These are phyloP conservation scores for Pascua sp. DNA, from an alignment of 1,284 basidiomycete genomes.

Conservation along the genomic window DNA sequence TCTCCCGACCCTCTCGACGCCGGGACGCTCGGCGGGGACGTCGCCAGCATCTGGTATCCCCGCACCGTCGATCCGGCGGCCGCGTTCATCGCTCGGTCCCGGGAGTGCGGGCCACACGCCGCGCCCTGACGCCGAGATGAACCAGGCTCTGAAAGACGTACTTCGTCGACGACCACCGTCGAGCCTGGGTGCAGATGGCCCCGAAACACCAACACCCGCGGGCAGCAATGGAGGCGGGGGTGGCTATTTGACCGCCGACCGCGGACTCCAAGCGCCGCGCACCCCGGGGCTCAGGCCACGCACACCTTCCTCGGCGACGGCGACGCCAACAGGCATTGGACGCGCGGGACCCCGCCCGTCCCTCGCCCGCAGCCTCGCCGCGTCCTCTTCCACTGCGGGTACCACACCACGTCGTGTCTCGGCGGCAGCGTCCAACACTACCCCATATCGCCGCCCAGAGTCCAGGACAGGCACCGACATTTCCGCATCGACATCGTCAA, in stretches of 20 bases:
- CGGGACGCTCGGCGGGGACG: slow-evolving; percentile 22
- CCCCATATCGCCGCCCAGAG: slow-evolving; percentile 38
- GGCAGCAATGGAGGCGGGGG: neutral
- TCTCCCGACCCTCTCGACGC: slow-evolving; percentile 41
- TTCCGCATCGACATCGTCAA: neutral
- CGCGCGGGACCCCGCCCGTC: too few relatives aligned
- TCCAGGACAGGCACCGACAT: slow-evolving; percentile 27
- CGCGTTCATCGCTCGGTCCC: slow-evolving; percentile 43
- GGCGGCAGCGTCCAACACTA: slow-evolving; percentile 10
- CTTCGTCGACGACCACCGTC: slow-evolving; percentile 30
- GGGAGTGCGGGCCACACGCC: slow-evolving; percentile 3
- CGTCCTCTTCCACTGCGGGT: slow-evolving; percentile 27
- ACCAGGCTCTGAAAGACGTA: slow-evolving; percentile 38
- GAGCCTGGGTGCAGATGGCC: slow-evolving; percentile 1
- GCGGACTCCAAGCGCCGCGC: slow-evolving; percentile 23
- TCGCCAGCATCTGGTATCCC: slow-evolving; percentile 36
- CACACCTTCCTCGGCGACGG: slow-evolving; percentile 19
- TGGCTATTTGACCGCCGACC: slow-evolving; percentile 9
- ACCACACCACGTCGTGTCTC: slow-evolving; percentile 5
- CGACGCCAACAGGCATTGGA: slow-evolving; percentile 17
- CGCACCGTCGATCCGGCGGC: slow-evolving; percentile 35
- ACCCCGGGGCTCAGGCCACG: slow-evolving; percentile 38
- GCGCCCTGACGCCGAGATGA: slow-evolving; percentile 31
- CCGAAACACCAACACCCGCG: slow-evolving; percentile 32
- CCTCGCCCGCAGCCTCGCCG: neutral